Conservation (phyloP, 352 stramenopile genomes). For the Phytopythium chamaehyphon region DNA sequence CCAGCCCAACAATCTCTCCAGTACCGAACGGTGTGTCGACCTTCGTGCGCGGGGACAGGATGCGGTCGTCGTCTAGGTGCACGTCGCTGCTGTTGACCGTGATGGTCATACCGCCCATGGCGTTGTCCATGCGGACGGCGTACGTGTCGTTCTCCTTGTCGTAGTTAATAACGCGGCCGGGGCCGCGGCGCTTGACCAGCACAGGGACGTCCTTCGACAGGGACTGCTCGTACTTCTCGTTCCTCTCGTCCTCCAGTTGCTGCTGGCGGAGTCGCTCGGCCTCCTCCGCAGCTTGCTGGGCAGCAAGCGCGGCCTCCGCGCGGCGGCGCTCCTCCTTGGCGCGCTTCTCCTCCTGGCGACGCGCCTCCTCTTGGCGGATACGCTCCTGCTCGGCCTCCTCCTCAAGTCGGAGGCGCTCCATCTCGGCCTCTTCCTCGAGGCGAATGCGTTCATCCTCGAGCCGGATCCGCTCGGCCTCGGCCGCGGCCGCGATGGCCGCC, state of each 20-base stretch:
- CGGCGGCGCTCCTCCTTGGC: slow-evolving; percentile 37
- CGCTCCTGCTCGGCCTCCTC: slow-evolving; percentile 24
- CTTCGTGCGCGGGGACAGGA: slow-evolving; percentile 77
- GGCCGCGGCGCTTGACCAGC: slow-evolving; percentile 65
- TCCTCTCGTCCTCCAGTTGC: slow-evolving; percentile 60
- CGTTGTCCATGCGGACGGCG: slow-evolving; percentile 58
- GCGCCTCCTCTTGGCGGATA: slow-evolving; percentile 12
- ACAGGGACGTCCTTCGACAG: slow-evolving; percentile 86
- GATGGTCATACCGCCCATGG: slow-evolving; percentile 65
- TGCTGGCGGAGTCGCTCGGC: slow-evolving; percentile 44
- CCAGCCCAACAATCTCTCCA: slow-evolving; percentile 76
- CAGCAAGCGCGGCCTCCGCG: slow-evolving; percentile 36
- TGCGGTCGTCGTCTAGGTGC: slow-evolving; percentile 81
- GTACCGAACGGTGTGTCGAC: slow-evolving; percentile 84
- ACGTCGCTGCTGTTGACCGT: slow-evolving; percentile 66
- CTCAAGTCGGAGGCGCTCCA: slow-evolving; percentile 22
- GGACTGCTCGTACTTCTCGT: slow-evolving; percentile 83
- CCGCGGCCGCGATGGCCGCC: slow-evolving; percentile 6
- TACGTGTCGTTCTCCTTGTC: slow-evolving; percentile 80
- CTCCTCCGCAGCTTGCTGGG: slow-evolving; percentile 33
- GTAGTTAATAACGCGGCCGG: slow-evolving; percentile 71
- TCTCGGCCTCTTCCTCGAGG: slow-evolving; percentile 20
- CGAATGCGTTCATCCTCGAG: slow-evolving; percentile 22
- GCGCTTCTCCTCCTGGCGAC: slow-evolving; percentile 14
- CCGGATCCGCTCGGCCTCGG: slow-evolving; percentile 18